Base-by-base conservation (phyloP, 2,329 filamentous ascomycete genomes). In the Aspergillus fumigatus region DNA sequence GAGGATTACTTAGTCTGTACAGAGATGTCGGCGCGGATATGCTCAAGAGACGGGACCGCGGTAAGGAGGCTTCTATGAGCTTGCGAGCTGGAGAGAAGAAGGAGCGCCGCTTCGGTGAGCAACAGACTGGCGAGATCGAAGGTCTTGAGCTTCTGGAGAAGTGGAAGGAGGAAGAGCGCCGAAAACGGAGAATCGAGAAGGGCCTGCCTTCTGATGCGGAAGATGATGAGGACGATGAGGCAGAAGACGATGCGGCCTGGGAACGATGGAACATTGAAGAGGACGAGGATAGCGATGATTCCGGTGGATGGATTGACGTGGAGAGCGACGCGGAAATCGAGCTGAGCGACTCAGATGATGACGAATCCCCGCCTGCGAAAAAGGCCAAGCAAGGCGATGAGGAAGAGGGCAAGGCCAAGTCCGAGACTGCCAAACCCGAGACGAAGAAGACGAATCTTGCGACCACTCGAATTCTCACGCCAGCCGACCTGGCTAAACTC, bases 401-500 rank as follows among this genome's bases (percentile, higher is more conserved):
- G 35, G 60, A 71, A 19, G 69, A 73, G 23, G 62, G 68, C 14
- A 48, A 77, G 77, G 75, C 56, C 10, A 81, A 57, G 75, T 75
- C 79, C 43, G 71, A 75, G 47, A 65, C 63, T 27, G 57, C 56
- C 6, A 62, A 67, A 50, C 35, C 60, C 17, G 59, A 61, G 62
- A 58, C 59, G 4, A 62, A 64, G 27, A 63, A 67, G 54, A 62
- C 62, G 38, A 91, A 86, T 66, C 84, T 97, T 47, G 92, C 92
- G n/a, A 96, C 90, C 0, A 96, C 90, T 2, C 88, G 90, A 50
- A 95, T 99, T 62, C 86, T 99, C 59, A 99, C 94, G 0, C 94
- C 94, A 0, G 94, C 94, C 11, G 94, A 99, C 74, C 83, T 97
- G n/a, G 88, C 90, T 64, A 97, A 97, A 73, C 87, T 99, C 21